Base-by-base conservation (phyloP, 2,329 filamentous ascomycete genomes). In the Endoconidiophora laricicola region DNA sequence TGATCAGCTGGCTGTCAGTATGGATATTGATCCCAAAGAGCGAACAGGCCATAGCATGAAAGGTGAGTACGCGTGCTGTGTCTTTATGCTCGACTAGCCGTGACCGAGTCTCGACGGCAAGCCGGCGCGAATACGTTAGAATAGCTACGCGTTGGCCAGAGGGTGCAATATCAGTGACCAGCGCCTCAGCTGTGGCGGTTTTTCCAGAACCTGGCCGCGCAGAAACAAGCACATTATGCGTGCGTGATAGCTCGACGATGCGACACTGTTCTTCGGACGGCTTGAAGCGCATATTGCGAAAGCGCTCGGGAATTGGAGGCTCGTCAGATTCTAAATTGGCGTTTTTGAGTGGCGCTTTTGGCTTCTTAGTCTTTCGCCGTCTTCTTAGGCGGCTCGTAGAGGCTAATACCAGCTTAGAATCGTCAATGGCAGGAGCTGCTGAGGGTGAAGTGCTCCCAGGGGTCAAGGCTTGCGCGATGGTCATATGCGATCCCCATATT, bases 141-240 rank as follows among this genome's bases (percentile, higher is more conserved):
- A 61, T 50, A 6, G 50, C 55, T 14, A 58, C 54, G 20, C 50
- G 47, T 16, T 55, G 47, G 33, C 55, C 48, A 2, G 55, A 55
- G 20, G 61, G 46, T 0, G 58, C 58, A 6, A 46, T 18, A 4
- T 38, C 26, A 7, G 53, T 55, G 3, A 58, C 55, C 48, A 62
- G 61, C 1, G 57, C 58, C 51, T 62, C 57, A 14, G 61, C 58
- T 1, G 59, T 62, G 0, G 60, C 57, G 6, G 61, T 61, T 46
- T 63, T 63, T 1, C 61, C 61, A 1, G 61, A 60, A 0, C 61
- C 61, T 4, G 61, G 61, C 16, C 60, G 56, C 3, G 60, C 61
- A 1, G 61, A 62, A 9, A 63, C 60, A 5, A 63, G 55, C 1
- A 61, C 56, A 53, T 63, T 62, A 26, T 60, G 54, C 5, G 39